Conservation (phyloP, 2,329 filamentous ascomycete genomes). For the Diplodia intermedia region DNA sequence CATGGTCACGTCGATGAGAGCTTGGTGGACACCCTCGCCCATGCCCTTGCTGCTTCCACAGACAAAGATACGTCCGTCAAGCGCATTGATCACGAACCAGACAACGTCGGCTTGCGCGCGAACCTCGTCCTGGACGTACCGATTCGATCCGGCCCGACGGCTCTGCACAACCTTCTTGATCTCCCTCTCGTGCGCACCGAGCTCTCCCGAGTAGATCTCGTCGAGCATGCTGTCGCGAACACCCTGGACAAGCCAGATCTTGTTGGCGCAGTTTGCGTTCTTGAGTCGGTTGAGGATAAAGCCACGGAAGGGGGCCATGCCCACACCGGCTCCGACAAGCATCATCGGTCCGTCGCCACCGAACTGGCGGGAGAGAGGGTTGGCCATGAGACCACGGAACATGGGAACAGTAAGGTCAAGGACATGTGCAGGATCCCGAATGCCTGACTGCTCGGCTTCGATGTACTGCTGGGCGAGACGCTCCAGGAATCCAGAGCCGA, state of each 20-base stretch:
- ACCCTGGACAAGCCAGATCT: conserved; percentile 95
- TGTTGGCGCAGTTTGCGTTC: conserved; percentile 95
- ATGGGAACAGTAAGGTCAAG: conserved; percentile 82
- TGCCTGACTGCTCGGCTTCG: conserved; percentile 66
- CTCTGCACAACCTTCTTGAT: conserved; percentile 60
- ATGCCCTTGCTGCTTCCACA: conserved; percentile 95
- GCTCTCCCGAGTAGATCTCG: conserved; percentile 95
- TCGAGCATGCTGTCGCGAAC: conserved; percentile 93
- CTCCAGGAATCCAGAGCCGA: conserved; percentile 93
- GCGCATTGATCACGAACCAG: conserved; percentile 94
- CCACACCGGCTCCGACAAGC: conserved; percentile 93
- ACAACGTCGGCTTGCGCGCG: conserved; percentile 91
- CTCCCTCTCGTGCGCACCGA: conserved; percentile 80
- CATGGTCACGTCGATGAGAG: conserved; percentile 90
- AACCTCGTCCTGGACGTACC: conserved; percentile 97
- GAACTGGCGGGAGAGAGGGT: conserved; percentile 91
- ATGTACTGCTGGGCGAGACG: conserved; percentile 78
- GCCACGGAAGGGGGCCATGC: conserved; percentile 95
- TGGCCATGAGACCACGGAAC: conserved; percentile 98
- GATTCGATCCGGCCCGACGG: conserved; percentile 69
- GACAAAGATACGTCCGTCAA: conserved; percentile 96
- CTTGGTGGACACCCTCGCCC: conserved; percentile 93
- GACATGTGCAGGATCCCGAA: conserved; percentile 49
- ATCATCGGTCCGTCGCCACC: conserved; percentile 96
- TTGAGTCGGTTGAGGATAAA: conserved; percentile 94